Conservation (phyloP, 306 rosid genomes). For the Casuarina cunninghamiana region DNA sequence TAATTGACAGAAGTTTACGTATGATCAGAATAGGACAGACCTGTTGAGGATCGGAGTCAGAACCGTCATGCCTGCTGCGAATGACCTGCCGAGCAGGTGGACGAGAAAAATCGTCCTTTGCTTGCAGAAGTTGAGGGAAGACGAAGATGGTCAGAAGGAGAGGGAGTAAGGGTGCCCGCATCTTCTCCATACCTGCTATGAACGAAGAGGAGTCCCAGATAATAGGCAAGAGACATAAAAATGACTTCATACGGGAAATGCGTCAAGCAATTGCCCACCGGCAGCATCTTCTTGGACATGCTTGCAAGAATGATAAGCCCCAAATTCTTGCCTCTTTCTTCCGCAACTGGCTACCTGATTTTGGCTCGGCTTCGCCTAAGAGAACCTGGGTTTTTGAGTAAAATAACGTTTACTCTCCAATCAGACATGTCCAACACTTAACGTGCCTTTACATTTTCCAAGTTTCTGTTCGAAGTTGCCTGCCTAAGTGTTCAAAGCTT, state of each 20-base stretch:
- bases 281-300: constrained; percentile 16
- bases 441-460: neutral
- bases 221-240: neutral
- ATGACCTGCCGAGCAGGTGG: constrained; percentile 30
- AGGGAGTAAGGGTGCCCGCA: neutral
- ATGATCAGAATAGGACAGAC: neutral
- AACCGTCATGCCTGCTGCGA: constrained; percentile 19
- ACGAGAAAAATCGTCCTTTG: constrained; percentile 22
- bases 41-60: constrained; percentile 35
- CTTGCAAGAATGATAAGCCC: neutral
- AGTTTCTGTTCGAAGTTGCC: too few species aligned
- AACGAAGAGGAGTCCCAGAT: neutral
- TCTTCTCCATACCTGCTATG: neutral
- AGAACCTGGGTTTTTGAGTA: neutral
- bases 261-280: constrained; percentile 30
- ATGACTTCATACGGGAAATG: constrained; percentile 8
- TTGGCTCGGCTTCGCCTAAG: neutral
- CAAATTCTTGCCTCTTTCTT: neutral
- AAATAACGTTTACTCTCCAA: neutral
- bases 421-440: neutral
- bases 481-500: too few species aligned
- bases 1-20: too few species aligned
- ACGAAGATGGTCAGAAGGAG: constrained; percentile 17
- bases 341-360: neutral
- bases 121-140: constrained; percentile 12